Evolutionary conservation across 2,329 filamentous ascomycete species (phyloP).

Genomic region (Cryphonectria japonica): DNA sequence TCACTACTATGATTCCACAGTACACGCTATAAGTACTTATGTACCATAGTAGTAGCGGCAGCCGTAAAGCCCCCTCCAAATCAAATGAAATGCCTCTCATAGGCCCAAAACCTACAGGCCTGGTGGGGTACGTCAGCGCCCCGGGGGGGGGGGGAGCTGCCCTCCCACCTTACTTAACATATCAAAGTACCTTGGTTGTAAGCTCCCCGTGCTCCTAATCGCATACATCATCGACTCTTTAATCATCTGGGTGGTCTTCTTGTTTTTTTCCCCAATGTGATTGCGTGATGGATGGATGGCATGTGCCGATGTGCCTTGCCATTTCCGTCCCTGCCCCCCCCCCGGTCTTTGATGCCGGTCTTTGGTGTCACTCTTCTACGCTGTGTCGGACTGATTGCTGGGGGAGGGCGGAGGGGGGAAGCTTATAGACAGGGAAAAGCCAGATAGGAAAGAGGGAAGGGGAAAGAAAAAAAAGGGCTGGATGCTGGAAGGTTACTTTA

Average conservation of each 20-base stretch:
- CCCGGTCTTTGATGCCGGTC: not conserved
- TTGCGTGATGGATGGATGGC: not conserved
- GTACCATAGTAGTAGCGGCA: not conserved
- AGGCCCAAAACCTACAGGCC: not conserved
- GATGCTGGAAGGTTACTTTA: no score
- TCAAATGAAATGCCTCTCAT: not conserved
- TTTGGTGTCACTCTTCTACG: not conserved
- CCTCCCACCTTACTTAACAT: not conserved
- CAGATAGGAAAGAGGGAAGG: no score
- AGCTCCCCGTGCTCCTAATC: not conserved
- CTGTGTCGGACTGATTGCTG: not conserved
- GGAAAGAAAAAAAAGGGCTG: no score
- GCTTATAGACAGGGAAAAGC: no score
- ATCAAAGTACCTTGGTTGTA: no score
- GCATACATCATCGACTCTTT: not conserved
- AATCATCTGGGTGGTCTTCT: no score
- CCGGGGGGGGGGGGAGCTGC: not conserved
- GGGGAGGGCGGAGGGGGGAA: no score
- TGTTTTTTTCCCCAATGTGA: not conserved
- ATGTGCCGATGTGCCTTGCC: no score
- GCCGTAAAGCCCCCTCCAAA: not conserved
- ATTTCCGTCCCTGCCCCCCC: no score
- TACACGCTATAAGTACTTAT: not conserved
- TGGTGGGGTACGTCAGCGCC: not conserved
- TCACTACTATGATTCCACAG: no score